Base-by-base conservation (phyloP, 179 eudicot species). In the Beta corolliflora region DNA sequence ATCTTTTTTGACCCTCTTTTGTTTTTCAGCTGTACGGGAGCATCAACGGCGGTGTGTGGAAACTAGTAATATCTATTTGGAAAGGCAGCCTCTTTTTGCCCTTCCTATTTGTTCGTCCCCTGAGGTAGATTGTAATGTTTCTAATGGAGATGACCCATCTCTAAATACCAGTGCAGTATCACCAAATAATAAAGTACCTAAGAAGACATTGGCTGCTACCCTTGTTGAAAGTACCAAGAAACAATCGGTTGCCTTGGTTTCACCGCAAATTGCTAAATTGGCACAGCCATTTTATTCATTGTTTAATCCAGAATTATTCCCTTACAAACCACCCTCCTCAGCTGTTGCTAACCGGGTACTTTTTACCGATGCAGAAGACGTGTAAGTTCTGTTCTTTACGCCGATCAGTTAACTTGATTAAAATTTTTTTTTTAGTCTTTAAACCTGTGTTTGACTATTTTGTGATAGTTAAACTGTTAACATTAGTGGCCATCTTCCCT, bases 361-460 rank as follows among this genome's bases (percentile, higher is more conserved):
- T 87, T 96, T 94, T 85, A 96, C 98, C 29, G 98, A 96, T 85
- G 82, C 97, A 54, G 99, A 96, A 90, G 99, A 96, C 80, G 93
- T 88, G 99, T 96, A 83, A 91, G 99, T 88, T 74, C 86, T 50
- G 55, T 79, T 81, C 54, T 8, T 41, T 63, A 73, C 73, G 9
- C 48, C 23, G 6, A 12, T 21, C 12, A 48, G 13, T 55, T 73
- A 60, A 48, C 55, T 65, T 54, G 31, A 18, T 21, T 48, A 25
- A 3, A 54, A 61, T 0, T 67, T 7, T 3, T 48, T 48, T 48
- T 53, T 68, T 58, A 5, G 58, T 71, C 1, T 61, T n/a, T 44
- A 3, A 29, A 7, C 11, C 53, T 7, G 9, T 48, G 53, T 52
- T 72, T 56, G 10, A 31, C 59, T 63, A 60, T 48, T 7, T 15